These are phyloP conservation scores for Neurospora sp. DNA, from an alignment of 495 filamentous ascomycete species.

Conservation along the genomic window DNA sequence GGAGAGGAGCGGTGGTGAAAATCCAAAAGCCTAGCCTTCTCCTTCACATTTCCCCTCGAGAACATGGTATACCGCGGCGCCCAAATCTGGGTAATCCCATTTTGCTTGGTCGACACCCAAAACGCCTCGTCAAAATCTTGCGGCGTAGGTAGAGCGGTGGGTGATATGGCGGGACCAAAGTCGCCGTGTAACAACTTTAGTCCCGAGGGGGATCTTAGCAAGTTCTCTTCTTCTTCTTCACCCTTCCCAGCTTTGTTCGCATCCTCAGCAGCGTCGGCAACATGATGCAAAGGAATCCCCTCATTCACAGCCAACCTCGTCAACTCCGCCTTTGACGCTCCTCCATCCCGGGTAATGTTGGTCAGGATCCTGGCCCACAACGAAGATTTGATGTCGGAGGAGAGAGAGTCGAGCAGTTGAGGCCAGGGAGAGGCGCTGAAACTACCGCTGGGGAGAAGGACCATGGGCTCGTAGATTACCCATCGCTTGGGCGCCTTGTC, in stretches of 20 bases:
- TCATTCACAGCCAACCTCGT: constrained; percentile 68
- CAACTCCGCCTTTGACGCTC: constrained; percentile 23
- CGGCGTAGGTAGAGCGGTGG: constrained; percentile 2
- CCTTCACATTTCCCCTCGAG: constrained; percentile 74
- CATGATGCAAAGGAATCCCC: constrained; percentile 48
- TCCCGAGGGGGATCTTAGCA: constrained; percentile 54
- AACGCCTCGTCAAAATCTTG: constrained; percentile 53
- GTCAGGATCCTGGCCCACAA: constrained; percentile 43
- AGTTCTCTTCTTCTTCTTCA: constrained; percentile 35
- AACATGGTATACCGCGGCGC: constrained; percentile 89
- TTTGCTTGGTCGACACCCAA: constrained; percentile 67
- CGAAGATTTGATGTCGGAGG: constrained; percentile 1
- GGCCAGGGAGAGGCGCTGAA: constrained; percentile 43
- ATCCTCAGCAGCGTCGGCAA: background rate
- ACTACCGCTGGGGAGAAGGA: constrained; percentile 52
- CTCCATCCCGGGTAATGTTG: constrained; percentile 25
- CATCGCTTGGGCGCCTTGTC: constrained; percentile 50
- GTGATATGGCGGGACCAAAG: constrained; percentile 42
- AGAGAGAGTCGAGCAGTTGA: constrained; percentile 22
- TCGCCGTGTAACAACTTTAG: constrained; percentile 55
- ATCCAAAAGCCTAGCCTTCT: constrained; percentile 64
- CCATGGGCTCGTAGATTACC: constrained; percentile 59
- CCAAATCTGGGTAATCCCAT: constrained; percentile 77
- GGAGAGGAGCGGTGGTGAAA: constrained; percentile 21
- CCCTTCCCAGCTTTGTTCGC: background rate